These are phyloP conservation scores for Xerocomellus dryophilus DNA, from an alignment of 768 basidiomycete species.

Conservation along the genomic window DNA sequence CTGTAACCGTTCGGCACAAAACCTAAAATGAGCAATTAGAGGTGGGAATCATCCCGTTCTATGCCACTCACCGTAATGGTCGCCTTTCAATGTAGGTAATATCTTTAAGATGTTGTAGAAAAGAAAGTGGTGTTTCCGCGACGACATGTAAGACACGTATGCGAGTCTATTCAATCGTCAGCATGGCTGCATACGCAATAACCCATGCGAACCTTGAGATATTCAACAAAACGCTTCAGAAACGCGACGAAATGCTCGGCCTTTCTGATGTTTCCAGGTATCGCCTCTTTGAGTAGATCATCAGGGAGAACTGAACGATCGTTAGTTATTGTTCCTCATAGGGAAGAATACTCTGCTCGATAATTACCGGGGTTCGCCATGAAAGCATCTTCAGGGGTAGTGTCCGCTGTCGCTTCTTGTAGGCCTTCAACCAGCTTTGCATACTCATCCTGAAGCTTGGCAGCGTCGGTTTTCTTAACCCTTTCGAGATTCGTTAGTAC, in stretches of 20 bases:
- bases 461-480: constrained; percentile 91
- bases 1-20: constrained; percentile 94
- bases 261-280: constrained; percentile 97
- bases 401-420: constrained; percentile 65
- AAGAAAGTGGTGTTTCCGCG: constrained; percentile 95
- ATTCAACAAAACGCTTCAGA: constrained; percentile 96
- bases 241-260: constrained; percentile 99
- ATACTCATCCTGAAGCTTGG: constrained; percentile 95
- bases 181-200: background rate
- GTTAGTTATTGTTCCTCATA: background rate
- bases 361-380: constrained; percentile 85
- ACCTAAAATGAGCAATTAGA: constrained; percentile 46
- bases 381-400: constrained; percentile 70
- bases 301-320: constrained; percentile 75
- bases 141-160: constrained; percentile 99
- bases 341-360: background rate
- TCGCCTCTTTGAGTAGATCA: constrained; percentile 90
- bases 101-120: constrained; percentile 96
- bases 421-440: constrained; percentile 91
- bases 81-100: constrained; percentile 97
- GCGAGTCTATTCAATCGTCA: constrained; percentile 63
- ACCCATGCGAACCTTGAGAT: constrained; percentile 70
- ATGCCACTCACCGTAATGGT: constrained; percentile 71
- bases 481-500: constrained; percentile 40
- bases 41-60: background rate